Evolutionary conservation across 768 basidiomycete genomes (phyloP).

Genomic region (Kwoniella mangroviensis): DNA sequence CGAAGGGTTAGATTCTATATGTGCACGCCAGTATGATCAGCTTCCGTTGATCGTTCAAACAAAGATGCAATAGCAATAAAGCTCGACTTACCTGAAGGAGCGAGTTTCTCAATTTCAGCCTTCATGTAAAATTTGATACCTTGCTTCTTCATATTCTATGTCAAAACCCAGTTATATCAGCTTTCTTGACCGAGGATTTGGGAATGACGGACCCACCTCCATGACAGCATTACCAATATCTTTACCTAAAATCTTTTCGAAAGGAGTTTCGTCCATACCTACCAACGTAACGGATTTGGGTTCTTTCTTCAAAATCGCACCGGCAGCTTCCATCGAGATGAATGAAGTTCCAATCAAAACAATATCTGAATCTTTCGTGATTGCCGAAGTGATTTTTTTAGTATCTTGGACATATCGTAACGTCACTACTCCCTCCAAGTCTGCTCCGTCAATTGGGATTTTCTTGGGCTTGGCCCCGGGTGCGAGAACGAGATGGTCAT

Average conservation of each 20-base stretch:
- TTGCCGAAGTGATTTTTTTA: slow-evolving; percentile 62
- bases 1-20: slow-evolving; percentile 59
- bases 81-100: slow-evolving; percentile 61
- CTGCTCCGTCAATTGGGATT: slow-evolving; percentile 75
- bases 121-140: slow-evolving; percentile 85
- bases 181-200: too few relatives aligned
- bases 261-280: slow-evolving; percentile 79
- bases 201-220: slow-evolving; percentile 63
- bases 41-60: not conserved
- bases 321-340: slow-evolving; percentile 84
- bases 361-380: slow-evolving; percentile 71
- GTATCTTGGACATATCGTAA: slow-evolving; percentile 74
- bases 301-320: slow-evolving; percentile 69
- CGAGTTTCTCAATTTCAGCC: slow-evolving; percentile 70
- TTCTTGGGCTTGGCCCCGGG: slow-evolving; percentile 73
- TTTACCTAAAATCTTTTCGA: slow-evolving; percentile 78
- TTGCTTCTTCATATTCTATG: slow-evolving; percentile 75
- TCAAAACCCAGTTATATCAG: too few relatives aligned
- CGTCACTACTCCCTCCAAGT: slow-evolving; percentile 76
- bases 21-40: not conserved
- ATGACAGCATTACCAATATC: slow-evolving; percentile 76
- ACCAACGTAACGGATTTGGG: slow-evolving; percentile 82
- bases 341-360: slow-evolving; percentile 88
- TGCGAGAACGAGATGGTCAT: slow-evolving; percentile 79
- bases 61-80: not conserved